phyloP scores from a whole-genome alignment of 2,329 filamentous ascomycete species.

The Pseudocercospora fuligena region DNA sequence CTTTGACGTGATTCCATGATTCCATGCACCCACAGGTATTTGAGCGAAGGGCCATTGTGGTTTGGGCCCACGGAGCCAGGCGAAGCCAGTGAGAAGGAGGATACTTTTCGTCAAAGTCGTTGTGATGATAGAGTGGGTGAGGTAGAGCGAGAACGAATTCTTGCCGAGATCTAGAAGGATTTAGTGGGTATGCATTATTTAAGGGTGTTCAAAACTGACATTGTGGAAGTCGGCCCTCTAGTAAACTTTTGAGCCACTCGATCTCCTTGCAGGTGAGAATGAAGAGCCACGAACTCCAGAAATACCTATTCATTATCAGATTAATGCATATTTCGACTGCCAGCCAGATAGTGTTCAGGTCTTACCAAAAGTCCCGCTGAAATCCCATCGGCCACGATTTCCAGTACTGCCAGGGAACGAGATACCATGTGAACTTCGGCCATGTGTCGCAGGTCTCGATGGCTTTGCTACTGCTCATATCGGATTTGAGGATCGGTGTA shows the following conservation, averaged over 20 bases:
- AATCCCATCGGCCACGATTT: neutral
- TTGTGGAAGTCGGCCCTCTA: constrained; percentile 26
- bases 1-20: constrained; percentile 17
- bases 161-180: constrained; percentile 56
- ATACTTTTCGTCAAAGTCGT: constrained; percentile 59
- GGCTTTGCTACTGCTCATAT: constrained; percentile 4
- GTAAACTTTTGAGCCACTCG: constrained; percentile 25
- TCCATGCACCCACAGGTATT: constrained; percentile 13
- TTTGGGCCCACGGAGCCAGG: constrained; percentile 18
- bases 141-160: constrained; percentile 65
- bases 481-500: constrained; percentile 8
- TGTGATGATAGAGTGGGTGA: constrained; percentile 66
- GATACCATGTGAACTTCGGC: constrained; percentile 13
- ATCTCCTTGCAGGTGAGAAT: constrained; percentile 27
- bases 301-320: constrained; percentile 48
- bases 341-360: neutral
- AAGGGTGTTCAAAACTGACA: constrained; percentile 17
- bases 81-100: constrained; percentile 27
- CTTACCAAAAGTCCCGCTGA: constrained; percentile 19
- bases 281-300: constrained; percentile 57
- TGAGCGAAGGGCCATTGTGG: constrained; percentile 20
- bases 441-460: constrained; percentile 15
- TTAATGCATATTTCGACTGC: neutral
- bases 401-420: constrained; percentile 17
- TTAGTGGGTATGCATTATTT: neutral